phyloP scores from a whole-genome alignment of 257 asterid genomes.

The Rauvolfia tetraphylla region DNA sequence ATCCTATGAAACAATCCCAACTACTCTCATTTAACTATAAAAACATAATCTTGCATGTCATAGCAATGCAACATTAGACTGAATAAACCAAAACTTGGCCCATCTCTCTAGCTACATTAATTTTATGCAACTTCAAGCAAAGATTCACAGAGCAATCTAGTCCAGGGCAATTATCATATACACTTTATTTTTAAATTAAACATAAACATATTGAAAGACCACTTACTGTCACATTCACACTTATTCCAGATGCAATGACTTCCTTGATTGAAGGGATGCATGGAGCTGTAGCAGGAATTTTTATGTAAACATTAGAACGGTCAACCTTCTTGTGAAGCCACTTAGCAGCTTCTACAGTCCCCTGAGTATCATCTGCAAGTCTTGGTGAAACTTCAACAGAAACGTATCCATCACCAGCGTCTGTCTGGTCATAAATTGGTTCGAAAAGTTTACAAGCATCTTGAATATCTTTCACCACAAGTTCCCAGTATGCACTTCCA shows the following conservation, averaged over 20 bases:
- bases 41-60: no score
- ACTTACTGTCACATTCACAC: constrained; percentile 95
- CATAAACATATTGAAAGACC: constrained; percentile 4
- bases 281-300: constrained; percentile 97
- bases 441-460: constrained; percentile 99
- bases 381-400: constrained; percentile 98
- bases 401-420: constrained; percentile 94
- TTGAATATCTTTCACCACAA: constrained; percentile 96
- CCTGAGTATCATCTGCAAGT: constrained; percentile 93
- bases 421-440: constrained; percentile 76
- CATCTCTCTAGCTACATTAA: neutral
- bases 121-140: neutral
- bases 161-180: constrained; percentile 6
- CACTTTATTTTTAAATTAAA: constrained; percentile 2
- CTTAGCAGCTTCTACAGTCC: constrained; percentile 87
- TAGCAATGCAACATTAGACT: neutral
- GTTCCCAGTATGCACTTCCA: constrained; percentile 94
- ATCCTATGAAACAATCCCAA: neutral
- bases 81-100: neutral
- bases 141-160: neutral
- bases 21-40: neutral
- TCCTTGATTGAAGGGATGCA: constrained; percentile 97
- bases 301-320: constrained; percentile 85
- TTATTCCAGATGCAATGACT: constrained; percentile 87
- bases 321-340: constrained; percentile 91